Base-by-base conservation (phyloP, 2,329 filamentous ascomycete genomes). In the Akanthomyces dipterigenus region DNA sequence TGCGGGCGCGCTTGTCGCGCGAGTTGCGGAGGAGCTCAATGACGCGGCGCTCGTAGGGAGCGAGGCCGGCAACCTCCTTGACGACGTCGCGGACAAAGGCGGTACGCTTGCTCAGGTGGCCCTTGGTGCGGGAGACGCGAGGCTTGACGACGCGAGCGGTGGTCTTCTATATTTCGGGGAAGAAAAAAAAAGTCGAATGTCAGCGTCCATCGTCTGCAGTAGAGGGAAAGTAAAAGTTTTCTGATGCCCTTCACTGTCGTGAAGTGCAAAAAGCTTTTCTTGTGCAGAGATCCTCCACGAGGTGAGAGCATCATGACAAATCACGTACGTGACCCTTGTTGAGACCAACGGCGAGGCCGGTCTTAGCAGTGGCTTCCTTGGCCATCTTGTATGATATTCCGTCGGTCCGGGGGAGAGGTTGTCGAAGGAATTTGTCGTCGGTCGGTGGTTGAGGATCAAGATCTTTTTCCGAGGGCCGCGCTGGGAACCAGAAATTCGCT, bases 11-110 rank as follows among this genome's bases (percentile, higher is more conserved):
- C 91, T 98, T 98, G 83, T 99, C 95, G 85, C 96, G 96, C 84
- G 86, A 89, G 90, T 99, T 99, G 75, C 95, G 91, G 81, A 99
- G 89, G 78, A 99, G 84, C 87, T 99, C 95, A 77, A 99, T 96
- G 72, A 99, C 91, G 77, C 95, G 92, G 81, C 95, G 93, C 88
- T 99, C 95, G 80, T 99, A 95, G 75, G 91, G 91, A 71, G 91
- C 91, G 71, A 95, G 89, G 76, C 90, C 95, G 80, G 93, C 88
- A 79, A 98, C 95, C 85, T 99, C 95, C 86, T 96, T 96, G 79
- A 96, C 91, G 77, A 99, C 89, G 76, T 97, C 93, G 73, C 95
- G 87, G 72, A 98, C 93, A 82, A 99, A 98, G 73, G 90, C 88
- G 72, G 95, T 98, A 75, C 93, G 88, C 88, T 96, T 96, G 84